Evolutionary conservation across 148 eudicot species (phyloP).

Genomic region (Amaranthus palmeri): DNA sequence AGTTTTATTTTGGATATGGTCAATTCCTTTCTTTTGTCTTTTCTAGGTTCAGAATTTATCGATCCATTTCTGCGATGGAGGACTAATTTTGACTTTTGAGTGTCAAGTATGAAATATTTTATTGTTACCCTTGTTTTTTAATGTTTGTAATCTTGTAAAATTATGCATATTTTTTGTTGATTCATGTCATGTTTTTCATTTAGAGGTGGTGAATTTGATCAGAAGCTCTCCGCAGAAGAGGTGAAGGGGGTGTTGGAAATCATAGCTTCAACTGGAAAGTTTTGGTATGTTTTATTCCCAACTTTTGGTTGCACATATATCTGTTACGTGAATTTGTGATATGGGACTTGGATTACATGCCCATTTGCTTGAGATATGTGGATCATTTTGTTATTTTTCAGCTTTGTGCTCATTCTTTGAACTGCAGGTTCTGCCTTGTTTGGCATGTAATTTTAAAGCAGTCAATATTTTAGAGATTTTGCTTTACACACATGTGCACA

Average conservation of each 20-base stretch:
- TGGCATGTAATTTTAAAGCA: neutral
- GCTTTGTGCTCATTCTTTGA: neutral
- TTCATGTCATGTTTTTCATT: slow-evolving; percentile 2
- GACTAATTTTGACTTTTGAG: neutral
- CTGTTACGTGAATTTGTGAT: neutral
- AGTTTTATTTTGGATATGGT: neutral
- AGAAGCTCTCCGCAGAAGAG: slow-evolving; percentile 51
- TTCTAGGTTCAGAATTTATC: neutral
- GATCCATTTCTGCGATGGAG: neutral
- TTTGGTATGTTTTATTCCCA: slow-evolving; percentile 51
- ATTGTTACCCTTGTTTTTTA: neutral
- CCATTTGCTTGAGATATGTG: neutral
- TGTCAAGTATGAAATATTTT: neutral
- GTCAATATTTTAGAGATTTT: no score
- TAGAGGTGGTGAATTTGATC: slow-evolving; percentile 44
- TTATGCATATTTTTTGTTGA: neutral
- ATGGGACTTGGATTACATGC: neutral
- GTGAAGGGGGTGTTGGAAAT: slow-evolving; percentile 48
- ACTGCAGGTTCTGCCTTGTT: neutral
- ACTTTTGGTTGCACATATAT: neutral
- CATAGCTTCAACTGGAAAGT: slow-evolving; percentile 73
- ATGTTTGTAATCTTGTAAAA: neutral
- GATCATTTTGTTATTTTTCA: neutral
- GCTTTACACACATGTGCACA: neutral
- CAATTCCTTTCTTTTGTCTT: neutral